Percentiles rank a stretch among this genome's conserved stretches.
Conservation (phyloP, 176 grass and related monocot genomes). For the Coix lacrymajobi region DNA sequence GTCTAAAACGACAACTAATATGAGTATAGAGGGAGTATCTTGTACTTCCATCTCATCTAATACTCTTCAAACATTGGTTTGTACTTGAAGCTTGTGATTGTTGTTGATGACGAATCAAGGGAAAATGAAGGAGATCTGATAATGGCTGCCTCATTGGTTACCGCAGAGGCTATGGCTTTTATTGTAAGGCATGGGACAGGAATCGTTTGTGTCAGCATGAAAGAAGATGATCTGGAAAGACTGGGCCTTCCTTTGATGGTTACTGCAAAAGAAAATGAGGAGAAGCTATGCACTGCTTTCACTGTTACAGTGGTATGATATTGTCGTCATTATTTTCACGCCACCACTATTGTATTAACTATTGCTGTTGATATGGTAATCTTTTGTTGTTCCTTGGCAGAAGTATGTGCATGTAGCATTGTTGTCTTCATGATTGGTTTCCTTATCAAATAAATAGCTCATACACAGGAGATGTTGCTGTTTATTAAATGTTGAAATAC, state of each 20-base stretch:
- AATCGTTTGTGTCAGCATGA: constrained; percentile 95
- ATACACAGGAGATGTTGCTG: background rate
- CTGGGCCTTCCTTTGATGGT: constrained; percentile 85
- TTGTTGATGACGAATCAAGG: constrained; percentile 83
- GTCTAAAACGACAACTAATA: no score
- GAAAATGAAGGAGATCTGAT: constrained; percentile 95
- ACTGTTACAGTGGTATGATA: constrained; percentile 80
- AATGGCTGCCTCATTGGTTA: constrained; percentile 75
- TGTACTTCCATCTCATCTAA: background rate
- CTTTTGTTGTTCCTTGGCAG: background rate
- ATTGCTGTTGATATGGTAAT: background rate
- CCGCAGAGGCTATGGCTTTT: constrained; percentile 83
- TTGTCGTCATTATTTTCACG: background rate
- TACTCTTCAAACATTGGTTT: constrained; percentile 19
- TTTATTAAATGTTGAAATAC: background rate
- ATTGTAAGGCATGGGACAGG: constrained; percentile 79
- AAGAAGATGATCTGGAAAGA: constrained; percentile 72
- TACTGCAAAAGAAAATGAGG: constrained; percentile 79
- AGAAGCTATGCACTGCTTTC: constrained; percentile 78
- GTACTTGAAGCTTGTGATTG: constrained; percentile 71
- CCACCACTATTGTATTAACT: background rate
- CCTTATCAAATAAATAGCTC: background rate
- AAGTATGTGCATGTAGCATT: background rate
- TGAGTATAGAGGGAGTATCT: no score
- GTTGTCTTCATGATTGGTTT: background rate